These are phyloP conservation scores for Lactarius akahatsu DNA, from an alignment of 768 basidiomycete genomes.

Conservation along the genomic window DNA sequence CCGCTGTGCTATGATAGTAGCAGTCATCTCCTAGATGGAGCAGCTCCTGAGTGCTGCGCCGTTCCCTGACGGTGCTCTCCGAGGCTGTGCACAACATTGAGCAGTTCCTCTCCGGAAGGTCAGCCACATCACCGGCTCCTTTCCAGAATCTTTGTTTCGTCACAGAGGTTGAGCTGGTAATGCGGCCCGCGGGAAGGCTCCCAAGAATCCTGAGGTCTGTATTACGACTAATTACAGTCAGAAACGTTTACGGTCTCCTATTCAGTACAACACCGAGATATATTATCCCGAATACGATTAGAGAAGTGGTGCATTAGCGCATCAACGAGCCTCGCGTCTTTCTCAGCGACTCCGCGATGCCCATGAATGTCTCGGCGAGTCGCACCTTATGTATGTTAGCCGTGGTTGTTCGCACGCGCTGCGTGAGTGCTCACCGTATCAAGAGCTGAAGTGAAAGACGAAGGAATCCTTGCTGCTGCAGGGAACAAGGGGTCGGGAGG, in stretches of 20 bases:
- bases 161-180: too few species aligned
- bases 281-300: neutral
- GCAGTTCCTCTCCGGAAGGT: too few species aligned
- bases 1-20: too few species aligned
- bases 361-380: slow-evolving; percentile 56
- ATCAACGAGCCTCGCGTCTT: slow-evolving; percentile 53
- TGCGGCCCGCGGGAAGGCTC: too few species aligned
- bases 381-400: slow-evolving; percentile 40
- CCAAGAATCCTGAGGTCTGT: too few species aligned
- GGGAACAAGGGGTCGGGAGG: slow-evolving; percentile 39
- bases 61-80: too few species aligned
- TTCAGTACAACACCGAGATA: neutral
- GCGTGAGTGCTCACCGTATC: neutral
- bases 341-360: slow-evolving; percentile 28
- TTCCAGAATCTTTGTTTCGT: too few species aligned
- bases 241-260: neutral
- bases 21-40: too few species aligned
- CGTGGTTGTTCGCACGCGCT: neutral
- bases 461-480: neutral
- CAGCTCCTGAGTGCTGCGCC: too few species aligned
- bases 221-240: neutral
- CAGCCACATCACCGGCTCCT: too few species aligned
- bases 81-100: too few species aligned
- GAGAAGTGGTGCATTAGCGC: slow-evolving; percentile 24
- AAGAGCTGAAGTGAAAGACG: slow-evolving; percentile 29